These are phyloP conservation scores for Mallotus nudiflorus DNA, from an alignment of 345 rosid genomes.

Conservation along the genomic window DNA sequence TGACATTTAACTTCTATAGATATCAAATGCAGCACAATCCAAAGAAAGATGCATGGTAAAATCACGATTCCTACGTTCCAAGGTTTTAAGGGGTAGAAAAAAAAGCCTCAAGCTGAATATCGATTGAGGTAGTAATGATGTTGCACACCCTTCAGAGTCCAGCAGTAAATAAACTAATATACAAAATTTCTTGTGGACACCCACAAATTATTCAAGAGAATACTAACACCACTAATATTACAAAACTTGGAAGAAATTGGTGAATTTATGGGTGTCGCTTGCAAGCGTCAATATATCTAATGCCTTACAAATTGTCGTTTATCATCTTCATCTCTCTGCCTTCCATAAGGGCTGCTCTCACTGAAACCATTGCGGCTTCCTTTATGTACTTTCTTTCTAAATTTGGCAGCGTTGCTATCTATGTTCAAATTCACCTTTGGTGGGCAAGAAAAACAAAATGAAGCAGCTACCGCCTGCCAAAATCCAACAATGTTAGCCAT, in stretches of 20 bases:
- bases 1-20: too few relatives aligned
- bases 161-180: neutral
- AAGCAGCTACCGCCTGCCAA: slow-evolving; percentile 83
- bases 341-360: slow-evolving; percentile 79
- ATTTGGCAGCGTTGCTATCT: slow-evolving; percentile 86
- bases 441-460: slow-evolving; percentile 86
- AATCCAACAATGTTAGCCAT: slow-evolving; percentile 3
- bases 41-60: too few relatives aligned
- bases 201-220: neutral
- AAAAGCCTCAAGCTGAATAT: too few relatives aligned
- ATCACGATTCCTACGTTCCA: too few relatives aligned
- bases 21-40: too few relatives aligned
- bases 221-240: neutral
- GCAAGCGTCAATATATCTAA: slow-evolving; percentile 22
- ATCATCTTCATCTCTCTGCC: slow-evolving; percentile 42
- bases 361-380: slow-evolving; percentile 59
- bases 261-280: neutral
- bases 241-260: neutral
- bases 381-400: slow-evolving; percentile 61
- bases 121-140: neutral
- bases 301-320: slow-evolving; percentile 56
- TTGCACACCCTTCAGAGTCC: neutral
- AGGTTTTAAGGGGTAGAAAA: too few relatives aligned
- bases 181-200: neutral
- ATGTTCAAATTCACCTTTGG: slow-evolving; percentile 84